phyloP scores from a whole-genome alignment of 2,329 filamentous ascomycete species.

The Colletotrichum sp. region DNA sequence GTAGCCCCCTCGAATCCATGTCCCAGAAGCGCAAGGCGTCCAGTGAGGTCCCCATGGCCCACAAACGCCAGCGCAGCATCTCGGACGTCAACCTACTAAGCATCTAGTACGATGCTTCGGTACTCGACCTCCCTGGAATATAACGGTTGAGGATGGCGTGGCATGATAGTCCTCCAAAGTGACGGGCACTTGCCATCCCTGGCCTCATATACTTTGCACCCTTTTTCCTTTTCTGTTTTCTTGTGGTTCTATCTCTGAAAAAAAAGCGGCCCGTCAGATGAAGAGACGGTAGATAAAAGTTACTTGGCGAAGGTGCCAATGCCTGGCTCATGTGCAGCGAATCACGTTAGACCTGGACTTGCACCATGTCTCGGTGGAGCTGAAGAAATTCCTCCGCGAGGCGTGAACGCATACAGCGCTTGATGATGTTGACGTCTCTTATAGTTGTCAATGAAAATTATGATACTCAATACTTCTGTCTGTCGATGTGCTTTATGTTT shows the following conservation, averaged over 20 bases:
- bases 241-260: constrained; percentile 3
- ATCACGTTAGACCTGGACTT: not conserved
- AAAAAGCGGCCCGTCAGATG: not conserved
- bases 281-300: constrained; percentile 13
- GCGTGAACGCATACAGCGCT: not conserved
- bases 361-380: not conserved
- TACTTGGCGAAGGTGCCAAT: not conserved
- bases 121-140: constrained; percentile 22
- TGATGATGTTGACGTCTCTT: not conserved
- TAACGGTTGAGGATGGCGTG: constrained; percentile 54
- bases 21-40: constrained; percentile 63
- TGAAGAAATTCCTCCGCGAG: not conserved
- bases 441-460: constrained; percentile 14
- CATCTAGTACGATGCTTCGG: constrained; percentile 36
- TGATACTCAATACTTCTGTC: not conserved
- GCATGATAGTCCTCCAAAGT: constrained; percentile 24
- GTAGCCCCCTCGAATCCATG: constrained; percentile 54
- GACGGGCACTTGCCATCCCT: constrained; percentile 41
- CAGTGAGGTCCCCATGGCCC: constrained; percentile 42
- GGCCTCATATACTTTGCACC: constrained; percentile 35
- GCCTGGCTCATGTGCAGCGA: not conserved
- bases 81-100: constrained; percentile 58
- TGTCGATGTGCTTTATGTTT: not conserved
- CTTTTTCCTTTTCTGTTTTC: constrained; percentile 16
- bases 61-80: constrained; percentile 66